Evolutionary conservation across 2,329 filamentous ascomycete genomes (phyloP).

Genomic region (Botrytis byssoidea): DNA sequence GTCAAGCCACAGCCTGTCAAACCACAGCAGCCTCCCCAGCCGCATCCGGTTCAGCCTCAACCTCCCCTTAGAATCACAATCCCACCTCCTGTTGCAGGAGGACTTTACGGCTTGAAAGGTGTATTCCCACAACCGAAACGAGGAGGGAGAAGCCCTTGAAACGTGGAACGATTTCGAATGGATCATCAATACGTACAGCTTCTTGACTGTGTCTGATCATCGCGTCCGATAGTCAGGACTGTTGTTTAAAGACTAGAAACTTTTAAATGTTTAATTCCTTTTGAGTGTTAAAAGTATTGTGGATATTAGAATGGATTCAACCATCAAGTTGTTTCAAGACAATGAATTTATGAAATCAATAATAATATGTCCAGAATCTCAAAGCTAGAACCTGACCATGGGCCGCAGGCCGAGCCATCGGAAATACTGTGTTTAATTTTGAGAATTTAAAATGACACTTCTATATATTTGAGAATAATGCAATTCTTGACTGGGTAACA

Average conservation of each 20-base stretch:
- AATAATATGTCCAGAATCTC: neutral
- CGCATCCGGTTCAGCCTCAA: neutral
- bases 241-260: neutral
- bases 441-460: neutral
- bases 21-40: neutral
- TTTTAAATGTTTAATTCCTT: neutral
- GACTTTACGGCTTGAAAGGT: neutral
- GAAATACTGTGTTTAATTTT: neutral
- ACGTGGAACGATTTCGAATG: too few species aligned
- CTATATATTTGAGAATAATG: neutral
- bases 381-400: neutral
- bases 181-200: neutral
- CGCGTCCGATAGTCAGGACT: neutral
- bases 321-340: neutral
- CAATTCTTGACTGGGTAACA: neutral
- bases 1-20: neutral
- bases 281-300: neutral
- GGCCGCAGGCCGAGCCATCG: neutral
- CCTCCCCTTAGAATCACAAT: neutral
- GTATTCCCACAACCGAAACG: neutral
- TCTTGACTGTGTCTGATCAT: neutral
- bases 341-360: neutral
- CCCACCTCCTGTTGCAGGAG: neutral
- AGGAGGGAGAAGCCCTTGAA: neutral
- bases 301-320: neutral